A percentile compares a stretch with the other conserved stretches of the same genome.
Evolutionary conservation across 129 eudicot genomes (phyloP).

Genomic region (Flaveria bidentis): DNA sequence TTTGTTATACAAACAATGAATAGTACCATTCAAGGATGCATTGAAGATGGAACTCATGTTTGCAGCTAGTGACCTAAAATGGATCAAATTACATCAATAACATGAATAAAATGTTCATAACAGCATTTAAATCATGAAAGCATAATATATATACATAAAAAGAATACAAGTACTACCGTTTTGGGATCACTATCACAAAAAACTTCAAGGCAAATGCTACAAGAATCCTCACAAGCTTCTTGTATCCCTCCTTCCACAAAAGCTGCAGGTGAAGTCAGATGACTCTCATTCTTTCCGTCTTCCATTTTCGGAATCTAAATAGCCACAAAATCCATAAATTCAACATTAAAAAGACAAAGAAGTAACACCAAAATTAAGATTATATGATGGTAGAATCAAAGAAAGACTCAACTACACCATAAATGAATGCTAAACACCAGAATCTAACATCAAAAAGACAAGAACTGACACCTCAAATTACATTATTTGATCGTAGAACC

Average conservation of each 20-base stretch:
- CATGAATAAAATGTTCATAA: neutral
- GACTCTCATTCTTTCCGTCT: conserved; percentile 55
- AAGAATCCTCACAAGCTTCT: conserved; percentile 85
- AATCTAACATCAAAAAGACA: neutral
- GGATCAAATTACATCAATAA: neutral
- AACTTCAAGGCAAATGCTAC: conserved; percentile 83
- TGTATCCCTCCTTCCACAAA: conserved; percentile 87
- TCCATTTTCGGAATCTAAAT: conserved; percentile 44
- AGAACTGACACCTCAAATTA: neutral
- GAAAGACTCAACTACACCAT: conserved; percentile 7
- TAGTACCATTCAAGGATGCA: conserved; percentile 68
- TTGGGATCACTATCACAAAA: conserved; percentile 70
- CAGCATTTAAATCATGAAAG: neutral
- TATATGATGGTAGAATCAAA: neutral
- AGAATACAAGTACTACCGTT: conserved; percentile 41
- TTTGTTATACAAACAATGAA: neutral
- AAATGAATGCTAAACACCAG: neutral
- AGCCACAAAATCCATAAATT: conserved; percentile 4
- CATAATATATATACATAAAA: neutral
- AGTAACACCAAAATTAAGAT: neutral
- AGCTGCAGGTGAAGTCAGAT: conserved; percentile 72
- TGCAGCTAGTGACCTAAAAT: conserved; percentile 73
- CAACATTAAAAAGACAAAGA: neutral
- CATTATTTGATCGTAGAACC: neutral
- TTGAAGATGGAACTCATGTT: conserved; percentile 85